phyloP scores from a whole-genome alignment of 805 yeast genomes.

The Kodamaea leandrae region DNA sequence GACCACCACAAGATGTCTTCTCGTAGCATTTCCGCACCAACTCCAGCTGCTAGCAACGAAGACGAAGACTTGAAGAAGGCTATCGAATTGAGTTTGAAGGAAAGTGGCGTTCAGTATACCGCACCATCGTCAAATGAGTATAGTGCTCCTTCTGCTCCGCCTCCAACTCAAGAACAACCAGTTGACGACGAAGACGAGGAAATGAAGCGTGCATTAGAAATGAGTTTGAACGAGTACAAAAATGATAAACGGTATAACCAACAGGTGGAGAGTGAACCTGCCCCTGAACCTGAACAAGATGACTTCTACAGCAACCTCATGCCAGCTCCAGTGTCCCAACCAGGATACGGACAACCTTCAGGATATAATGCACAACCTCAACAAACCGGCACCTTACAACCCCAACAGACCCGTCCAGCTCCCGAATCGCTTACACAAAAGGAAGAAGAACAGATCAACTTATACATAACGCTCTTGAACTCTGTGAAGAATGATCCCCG shows the following conservation, averaged over 20 bases:
- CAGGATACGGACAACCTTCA: constrained; percentile 8
- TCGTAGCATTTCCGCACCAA: too few relatives aligned
- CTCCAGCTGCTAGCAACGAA: constrained; percentile 39
- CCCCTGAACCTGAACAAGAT: constrained; percentile 15
- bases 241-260: constrained; percentile 21
- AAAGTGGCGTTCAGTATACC: constrained; percentile 25
- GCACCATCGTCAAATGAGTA: neutral
- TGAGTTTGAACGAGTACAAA: constrained; percentile 76
- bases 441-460: constrained; percentile 68
- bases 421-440: constrained; percentile 23
- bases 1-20: too few relatives aligned
- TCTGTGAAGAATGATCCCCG: constrained; percentile 46
- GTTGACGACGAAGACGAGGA: constrained; percentile 74
- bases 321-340: constrained; percentile 20
- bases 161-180: constrained; percentile 21
- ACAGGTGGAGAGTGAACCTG: constrained; percentile 19
- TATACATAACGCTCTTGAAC: constrained; percentile 67
- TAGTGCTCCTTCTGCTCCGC: constrained; percentile 20
- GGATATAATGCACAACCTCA: constrained; percentile 8
- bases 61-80: constrained; percentile 80
- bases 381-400: neutral
- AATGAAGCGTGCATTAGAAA: constrained; percentile 90
- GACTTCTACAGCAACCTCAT: constrained; percentile 30
- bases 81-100: constrained; percentile 72
- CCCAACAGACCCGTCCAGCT: neutral